These are phyloP conservation scores for Hypholoma sublateritium DNA, from an alignment of 768 basidiomycete species.

Conservation along the genomic window DNA sequence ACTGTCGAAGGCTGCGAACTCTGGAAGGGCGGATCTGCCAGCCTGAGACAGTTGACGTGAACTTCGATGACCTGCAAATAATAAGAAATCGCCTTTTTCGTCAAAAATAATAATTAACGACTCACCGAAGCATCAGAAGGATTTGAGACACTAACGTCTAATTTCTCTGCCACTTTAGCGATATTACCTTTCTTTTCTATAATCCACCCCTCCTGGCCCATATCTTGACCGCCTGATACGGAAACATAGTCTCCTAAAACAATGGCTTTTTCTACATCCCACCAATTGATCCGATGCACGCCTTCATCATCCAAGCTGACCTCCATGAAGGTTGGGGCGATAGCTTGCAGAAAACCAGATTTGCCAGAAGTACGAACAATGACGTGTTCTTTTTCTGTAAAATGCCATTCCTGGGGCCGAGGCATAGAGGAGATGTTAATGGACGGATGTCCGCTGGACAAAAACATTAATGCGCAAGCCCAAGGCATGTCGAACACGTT, in stretches of 20 bases:
- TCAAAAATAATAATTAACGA: no score
- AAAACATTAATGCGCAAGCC: neutral
- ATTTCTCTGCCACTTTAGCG: neutral
- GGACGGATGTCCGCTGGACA: slow-evolving; percentile 1
- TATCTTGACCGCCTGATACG: neutral
- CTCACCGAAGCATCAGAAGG: neutral
- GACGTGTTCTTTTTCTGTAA: neutral
- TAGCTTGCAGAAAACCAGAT: neutral
- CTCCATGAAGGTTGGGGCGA: neutral
- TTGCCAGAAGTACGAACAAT: neutral
- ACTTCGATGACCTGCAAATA: no score
- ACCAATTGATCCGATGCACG: neutral
- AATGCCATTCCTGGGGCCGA: neutral
- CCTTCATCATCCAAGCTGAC: neutral
- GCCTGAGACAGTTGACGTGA: no score
- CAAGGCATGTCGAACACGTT: slow-evolving; percentile 4
- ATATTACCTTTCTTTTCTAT: neutral
- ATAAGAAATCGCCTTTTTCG: no score
- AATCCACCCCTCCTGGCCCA: neutral
- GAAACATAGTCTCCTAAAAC: neutral
- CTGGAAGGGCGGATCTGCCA: neutral
- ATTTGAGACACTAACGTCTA: neutral
- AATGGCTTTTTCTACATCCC: neutral
- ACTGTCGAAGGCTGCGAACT: neutral
- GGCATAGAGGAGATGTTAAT: neutral